A percentile compares a stretch with the other conserved stretches of the same genome.
Evolutionary conservation across 371 early-diverging fungal species (phyloP).

Genomic region (Massospora cicadina): DNA sequence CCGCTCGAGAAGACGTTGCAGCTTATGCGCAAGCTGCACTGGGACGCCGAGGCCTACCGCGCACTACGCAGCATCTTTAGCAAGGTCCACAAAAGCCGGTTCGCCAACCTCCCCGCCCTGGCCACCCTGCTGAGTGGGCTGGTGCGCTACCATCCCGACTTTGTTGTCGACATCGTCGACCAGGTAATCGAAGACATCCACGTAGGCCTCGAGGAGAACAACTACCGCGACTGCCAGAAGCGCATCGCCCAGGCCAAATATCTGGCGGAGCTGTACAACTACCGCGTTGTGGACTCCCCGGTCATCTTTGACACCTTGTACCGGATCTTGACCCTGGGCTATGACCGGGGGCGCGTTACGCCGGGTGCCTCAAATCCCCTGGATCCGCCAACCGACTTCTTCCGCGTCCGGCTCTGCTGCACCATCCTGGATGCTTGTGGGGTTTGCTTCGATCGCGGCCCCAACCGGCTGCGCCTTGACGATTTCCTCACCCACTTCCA

Average conservation of each 20-base stretch:
- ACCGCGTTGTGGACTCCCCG: slow-evolving; percentile 58
- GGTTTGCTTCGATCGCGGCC: slow-evolving; percentile 54
- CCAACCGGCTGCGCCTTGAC: slow-evolving; percentile 42
- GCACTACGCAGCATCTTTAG: slow-evolving; percentile 32
- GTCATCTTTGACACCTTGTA: slow-evolving; percentile 73
- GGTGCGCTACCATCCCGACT: slow-evolving; percentile 59
- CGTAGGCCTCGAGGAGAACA: slow-evolving; percentile 65
- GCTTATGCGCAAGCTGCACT: slow-evolving; percentile 69
- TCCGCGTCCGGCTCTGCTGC: slow-evolving; percentile 79
- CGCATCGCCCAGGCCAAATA: slow-evolving; percentile 65
- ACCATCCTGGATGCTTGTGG: slow-evolving; percentile 80
- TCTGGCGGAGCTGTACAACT: slow-evolving; percentile 81
- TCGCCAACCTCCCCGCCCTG: slow-evolving; percentile 60
- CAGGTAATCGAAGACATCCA: slow-evolving; percentile 73
- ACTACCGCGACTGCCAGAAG: slow-evolving; percentile 79
- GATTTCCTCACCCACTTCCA: slow-evolving; percentile 58
- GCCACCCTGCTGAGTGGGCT: slow-evolving; percentile 67
- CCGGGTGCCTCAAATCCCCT: slow-evolving; percentile 39
- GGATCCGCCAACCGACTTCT: slow-evolving; percentile 79
- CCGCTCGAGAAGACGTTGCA: slow-evolving; percentile 46
- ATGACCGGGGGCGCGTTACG: slow-evolving; percentile 60
- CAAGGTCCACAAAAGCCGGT: slow-evolving; percentile 87
- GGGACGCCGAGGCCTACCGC: slow-evolving; percentile 37
- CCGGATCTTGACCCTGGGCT: slow-evolving; percentile 66
- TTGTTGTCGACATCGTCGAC: slow-evolving; percentile 76